Percentiles rank a stretch among this genome's conserved stretches.
Conservation (phyloP, 441 rosid genomes). For the Croton laevigatus region DNA sequence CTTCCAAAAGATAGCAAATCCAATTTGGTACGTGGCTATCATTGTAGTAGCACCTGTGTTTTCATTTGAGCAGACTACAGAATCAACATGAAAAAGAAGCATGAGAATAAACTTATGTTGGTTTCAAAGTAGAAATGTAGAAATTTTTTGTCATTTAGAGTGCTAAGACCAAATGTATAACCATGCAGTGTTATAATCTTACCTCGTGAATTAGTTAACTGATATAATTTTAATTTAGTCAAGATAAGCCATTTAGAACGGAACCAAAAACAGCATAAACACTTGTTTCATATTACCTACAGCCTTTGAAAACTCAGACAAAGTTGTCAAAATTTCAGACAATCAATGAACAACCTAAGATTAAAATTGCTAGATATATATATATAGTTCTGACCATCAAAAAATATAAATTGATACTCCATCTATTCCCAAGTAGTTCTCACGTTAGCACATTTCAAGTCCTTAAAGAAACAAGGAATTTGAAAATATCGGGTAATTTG, state of each 20-base stretch:
- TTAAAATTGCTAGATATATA: neutral
- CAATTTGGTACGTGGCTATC: too few relatives aligned
- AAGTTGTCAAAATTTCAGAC: neutral
- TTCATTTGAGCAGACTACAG: too few relatives aligned
- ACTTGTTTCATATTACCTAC: neutral
- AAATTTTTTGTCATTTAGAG: too few relatives aligned
- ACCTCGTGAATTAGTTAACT: too few relatives aligned
- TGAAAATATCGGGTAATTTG: too few relatives aligned
- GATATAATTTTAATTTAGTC: slow-evolving; percentile 4
- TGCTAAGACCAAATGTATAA: slow-evolving; percentile 9
- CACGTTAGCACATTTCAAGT: too few relatives aligned
- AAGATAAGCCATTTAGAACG: neutral
- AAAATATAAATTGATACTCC: neutral
- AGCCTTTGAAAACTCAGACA: slow-evolving; percentile 1
- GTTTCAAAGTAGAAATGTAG: too few relatives aligned
- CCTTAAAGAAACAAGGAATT: too few relatives aligned
- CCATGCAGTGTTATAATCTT: neutral
- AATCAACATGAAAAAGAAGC: slow-evolving; percentile 18
- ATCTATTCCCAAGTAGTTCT: too few relatives aligned
- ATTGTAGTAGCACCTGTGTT: too few relatives aligned
- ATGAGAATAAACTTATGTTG: neutral
- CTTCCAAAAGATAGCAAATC: too few relatives aligned
- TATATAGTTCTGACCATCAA: neutral
- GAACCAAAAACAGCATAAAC: neutral
- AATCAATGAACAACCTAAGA: slow-evolving; percentile 1